Percentiles rank a stretch among this genome's conserved stretches.
Evolutionary conservation across 768 basidiomycete genomes (phyloP).

Genomic region (Strobilomyces dryophilus): DNA sequence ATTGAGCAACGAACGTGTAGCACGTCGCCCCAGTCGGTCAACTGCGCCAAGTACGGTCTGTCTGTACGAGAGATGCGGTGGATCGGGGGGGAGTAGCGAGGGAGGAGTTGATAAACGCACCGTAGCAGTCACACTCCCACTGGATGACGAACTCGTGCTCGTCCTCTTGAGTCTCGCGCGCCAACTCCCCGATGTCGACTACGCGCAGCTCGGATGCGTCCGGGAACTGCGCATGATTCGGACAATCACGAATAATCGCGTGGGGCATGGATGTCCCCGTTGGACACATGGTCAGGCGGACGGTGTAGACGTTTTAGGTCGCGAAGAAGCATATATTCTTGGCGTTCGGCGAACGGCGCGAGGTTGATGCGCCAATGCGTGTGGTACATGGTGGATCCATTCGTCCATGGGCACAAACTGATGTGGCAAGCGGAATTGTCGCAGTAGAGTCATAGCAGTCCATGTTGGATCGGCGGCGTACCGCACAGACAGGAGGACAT

Average conservation of each 20-base stretch:
- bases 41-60: too few relatives aligned
- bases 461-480: too few relatives aligned
- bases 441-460: slow-evolving; percentile 94
- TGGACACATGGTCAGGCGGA: slow-evolving; percentile 85
- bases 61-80: too few relatives aligned
- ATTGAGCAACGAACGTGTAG: too few relatives aligned
- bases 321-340: slow-evolving; percentile 93
- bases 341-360: slow-evolving; percentile 71
- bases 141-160: too few relatives aligned
- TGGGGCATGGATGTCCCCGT: slow-evolving; percentile 65
- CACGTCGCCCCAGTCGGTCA: too few relatives aligned
- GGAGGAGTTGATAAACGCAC: too few relatives aligned
- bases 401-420: slow-evolving; percentile 32
- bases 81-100: too few relatives aligned
- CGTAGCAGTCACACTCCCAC: too few relatives aligned
- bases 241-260: slow-evolving; percentile 54
- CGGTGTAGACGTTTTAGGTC: slow-evolving; percentile 67
- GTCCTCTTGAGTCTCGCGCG: too few relatives aligned
- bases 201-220: slow-evolving; percentile 65
- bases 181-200: slow-evolving; percentile 64
- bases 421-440: too few relatives aligned
- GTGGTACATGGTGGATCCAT: slow-evolving; percentile 75
- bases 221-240: slow-evolving; percentile 60
- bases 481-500: not conserved
- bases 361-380: slow-evolving; percentile 95